These are phyloP conservation scores for Paraleonurus japonicus DNA, from an alignment of 257 asterid genomes.

Conservation along the genomic window DNA sequence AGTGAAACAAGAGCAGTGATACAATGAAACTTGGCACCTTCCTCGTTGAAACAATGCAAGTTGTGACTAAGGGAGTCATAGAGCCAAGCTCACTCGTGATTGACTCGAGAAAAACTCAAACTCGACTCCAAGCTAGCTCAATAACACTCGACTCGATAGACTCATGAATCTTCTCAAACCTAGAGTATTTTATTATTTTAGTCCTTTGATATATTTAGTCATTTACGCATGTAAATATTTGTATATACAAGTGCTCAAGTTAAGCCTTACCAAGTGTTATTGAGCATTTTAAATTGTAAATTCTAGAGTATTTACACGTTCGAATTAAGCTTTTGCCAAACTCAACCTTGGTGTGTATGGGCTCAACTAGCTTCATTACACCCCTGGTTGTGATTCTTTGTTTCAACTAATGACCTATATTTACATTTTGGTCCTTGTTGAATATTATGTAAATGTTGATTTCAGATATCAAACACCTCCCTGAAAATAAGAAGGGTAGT, in stretches of 20 bases:
- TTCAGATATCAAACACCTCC: slow-evolving; percentile 63
- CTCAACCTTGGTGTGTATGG: too few species aligned
- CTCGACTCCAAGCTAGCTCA: not conserved
- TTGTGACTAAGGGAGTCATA: not conserved
- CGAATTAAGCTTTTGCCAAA: not conserved
- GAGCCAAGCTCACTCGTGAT: not conserved
- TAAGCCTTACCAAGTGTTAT: not conserved
- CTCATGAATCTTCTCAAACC: not conserved
- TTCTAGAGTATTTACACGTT: too few species aligned
- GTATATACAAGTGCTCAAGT: not conserved
- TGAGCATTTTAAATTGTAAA: too few species aligned
- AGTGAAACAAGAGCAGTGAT: too few species aligned
- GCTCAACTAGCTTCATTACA: not conserved
- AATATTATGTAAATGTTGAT: not conserved
- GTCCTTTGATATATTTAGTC: not conserved
- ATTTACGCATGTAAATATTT: too few species aligned
- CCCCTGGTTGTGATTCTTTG: not conserved
- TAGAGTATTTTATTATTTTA: not conserved
- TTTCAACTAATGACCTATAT: not conserved
- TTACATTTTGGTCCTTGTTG: not conserved
- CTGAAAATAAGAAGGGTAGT: slow-evolving; percentile 49
- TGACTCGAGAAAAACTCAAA: too few species aligned
- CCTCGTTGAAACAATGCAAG: not conserved
- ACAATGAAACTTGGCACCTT: too few species aligned
- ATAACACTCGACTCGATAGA: not conserved